A percentile compares a stretch with the other conserved stretches of the same genome.
Evolutionary conservation across 2,329 filamentous ascomycete species (phyloP).

Genomic region (Hypoxylon sp.): DNA sequence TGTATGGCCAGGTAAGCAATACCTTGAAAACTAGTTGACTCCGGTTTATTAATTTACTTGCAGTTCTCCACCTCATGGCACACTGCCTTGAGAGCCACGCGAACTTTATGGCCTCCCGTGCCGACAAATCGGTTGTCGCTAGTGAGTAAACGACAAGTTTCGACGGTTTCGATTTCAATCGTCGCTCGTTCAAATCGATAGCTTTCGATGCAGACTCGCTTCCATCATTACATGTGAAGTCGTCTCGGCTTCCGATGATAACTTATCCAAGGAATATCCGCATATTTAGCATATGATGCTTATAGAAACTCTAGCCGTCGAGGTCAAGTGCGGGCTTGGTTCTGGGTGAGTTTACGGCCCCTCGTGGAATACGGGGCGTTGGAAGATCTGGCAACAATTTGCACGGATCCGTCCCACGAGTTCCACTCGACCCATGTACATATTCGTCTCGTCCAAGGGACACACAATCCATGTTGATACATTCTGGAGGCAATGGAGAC

Average conservation of each 20-base stretch:
- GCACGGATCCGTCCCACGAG: neutral
- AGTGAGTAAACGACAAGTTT: conserved; percentile 45
- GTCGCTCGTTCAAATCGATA: neutral
- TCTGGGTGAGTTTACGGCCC: no score
- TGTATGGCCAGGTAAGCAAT: conserved; percentile 84
- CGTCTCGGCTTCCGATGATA: no score
- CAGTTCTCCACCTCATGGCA: conserved; percentile 63
- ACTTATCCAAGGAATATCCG: neutral
- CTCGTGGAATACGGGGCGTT: no score
- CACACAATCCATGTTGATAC: neutral
- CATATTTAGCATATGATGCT: no score
- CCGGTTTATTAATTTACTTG: conserved; percentile 21
- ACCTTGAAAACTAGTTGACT: neutral
- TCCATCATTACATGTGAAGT: no score
- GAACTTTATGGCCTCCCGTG: conserved; percentile 59
- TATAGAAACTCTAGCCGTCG: no score
- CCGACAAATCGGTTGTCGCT: conserved; percentile 60
- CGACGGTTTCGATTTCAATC: neutral
- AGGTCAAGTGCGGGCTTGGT: no score
- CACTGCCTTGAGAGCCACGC: conserved; percentile 65
- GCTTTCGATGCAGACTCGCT: neutral
- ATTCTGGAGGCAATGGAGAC: neutral
- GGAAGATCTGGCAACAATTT: no score
- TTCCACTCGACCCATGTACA: conserved; percentile 4
- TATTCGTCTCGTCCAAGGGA: no score